These are phyloP conservation scores for Ilex paraguariensis DNA, from an alignment of 305 asterid genomes.

Conservation along the genomic window DNA sequence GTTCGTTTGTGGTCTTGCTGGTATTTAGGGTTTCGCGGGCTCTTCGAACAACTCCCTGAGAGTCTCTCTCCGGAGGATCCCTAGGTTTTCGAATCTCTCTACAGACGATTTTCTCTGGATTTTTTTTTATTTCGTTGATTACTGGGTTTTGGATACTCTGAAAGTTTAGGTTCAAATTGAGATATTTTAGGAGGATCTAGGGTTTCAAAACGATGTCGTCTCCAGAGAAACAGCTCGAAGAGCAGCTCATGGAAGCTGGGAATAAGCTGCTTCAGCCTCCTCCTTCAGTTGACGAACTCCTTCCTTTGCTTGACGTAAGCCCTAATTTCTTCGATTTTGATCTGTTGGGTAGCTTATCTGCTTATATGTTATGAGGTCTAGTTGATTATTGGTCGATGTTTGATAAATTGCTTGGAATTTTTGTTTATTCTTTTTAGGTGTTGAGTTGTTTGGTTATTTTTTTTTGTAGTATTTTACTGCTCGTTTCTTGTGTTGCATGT, in stretches of 20 bases:
- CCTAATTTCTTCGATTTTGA: neutral
- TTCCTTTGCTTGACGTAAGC: constrained; percentile 77
- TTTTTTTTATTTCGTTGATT: neutral
- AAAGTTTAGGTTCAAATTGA: neutral
- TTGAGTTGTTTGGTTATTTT: neutral
- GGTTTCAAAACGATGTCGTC: constrained; percentile 22
- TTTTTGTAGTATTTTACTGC: neutral
- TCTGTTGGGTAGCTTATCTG: neutral
- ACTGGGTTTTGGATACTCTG: neutral
- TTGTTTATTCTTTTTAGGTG: neutral
- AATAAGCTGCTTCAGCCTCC: constrained; percentile 60
- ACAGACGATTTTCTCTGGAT: neutral
- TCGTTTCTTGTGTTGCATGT: neutral
- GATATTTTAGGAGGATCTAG: neutral
- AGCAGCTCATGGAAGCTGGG: constrained; percentile 58
- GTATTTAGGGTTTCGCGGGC: neutral
- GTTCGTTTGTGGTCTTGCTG: neutral
- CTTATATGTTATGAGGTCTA: neutral
- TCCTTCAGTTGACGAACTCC: constrained; percentile 48
- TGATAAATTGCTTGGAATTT: neutral
- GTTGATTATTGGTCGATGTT: constrained; percentile 3
- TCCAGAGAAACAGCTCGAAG: constrained; percentile 41
- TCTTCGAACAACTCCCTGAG: neutral
- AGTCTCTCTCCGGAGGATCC: neutral
- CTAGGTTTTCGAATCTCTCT: neutral